phyloP scores from a whole-genome alignment of 2,329 filamentous ascomycete genomes.

The Alternaria postmessia region DNA sequence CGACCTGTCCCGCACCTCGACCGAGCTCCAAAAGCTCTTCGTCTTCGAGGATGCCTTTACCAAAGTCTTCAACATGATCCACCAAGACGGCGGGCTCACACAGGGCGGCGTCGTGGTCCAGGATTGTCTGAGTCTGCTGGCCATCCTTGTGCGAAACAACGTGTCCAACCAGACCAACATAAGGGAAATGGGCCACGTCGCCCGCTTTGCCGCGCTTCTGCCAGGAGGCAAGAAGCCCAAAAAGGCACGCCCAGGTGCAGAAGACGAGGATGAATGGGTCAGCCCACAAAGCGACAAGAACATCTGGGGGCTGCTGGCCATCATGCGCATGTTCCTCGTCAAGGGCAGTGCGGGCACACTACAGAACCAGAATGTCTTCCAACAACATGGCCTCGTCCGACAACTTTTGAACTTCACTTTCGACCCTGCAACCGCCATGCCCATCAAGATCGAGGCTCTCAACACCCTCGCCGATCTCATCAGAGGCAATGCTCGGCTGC shows the following conservation, averaged over 20 bases:
- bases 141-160: constrained; percentile 87
- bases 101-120: constrained; percentile 89
- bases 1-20: constrained; percentile 83
- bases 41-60: constrained; percentile 96
- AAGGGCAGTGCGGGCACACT: constrained; percentile 80
- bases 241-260: constrained; percentile 61
- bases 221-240: constrained; percentile 65
- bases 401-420: constrained; percentile 86
- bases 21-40: constrained; percentile 92
- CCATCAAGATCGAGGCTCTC: constrained; percentile 86
- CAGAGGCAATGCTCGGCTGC: constrained; percentile 77
- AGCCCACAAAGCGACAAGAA: constrained; percentile 85
- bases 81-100: constrained; percentile 78
- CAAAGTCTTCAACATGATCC: constrained; percentile 81
- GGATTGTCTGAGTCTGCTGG: constrained; percentile 89
- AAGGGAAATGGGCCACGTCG: constrained; percentile 84
- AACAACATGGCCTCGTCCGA: constrained; percentile 80
- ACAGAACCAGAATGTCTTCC: constrained; percentile 86
- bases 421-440: constrained; percentile 72
- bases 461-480: constrained; percentile 89
- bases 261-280: constrained; percentile 75
- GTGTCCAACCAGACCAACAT: constrained; percentile 93
- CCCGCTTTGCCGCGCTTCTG: constrained; percentile 74
- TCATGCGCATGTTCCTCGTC: constrained; percentile 85
- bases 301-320: constrained; percentile 85